Evolutionary conservation across 202 grass and related monocot genomes (phyloP).

Genomic region (Dendrocalamus latiflorus): DNA sequence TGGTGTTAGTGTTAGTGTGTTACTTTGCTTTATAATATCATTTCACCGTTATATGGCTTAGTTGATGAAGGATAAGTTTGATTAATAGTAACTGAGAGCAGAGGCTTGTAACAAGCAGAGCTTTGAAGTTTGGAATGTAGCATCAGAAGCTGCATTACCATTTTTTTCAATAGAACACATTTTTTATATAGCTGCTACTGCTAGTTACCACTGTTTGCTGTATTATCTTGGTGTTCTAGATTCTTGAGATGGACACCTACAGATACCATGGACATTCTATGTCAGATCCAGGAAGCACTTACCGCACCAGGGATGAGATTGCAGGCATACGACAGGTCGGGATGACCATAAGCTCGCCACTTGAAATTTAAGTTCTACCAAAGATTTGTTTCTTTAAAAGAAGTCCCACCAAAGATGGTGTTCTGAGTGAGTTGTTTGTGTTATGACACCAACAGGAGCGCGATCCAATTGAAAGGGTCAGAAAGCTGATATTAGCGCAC

Average conservation of each 20-base stretch:
- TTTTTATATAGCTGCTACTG: background rate
- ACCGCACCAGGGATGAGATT: conserved; percentile 77
- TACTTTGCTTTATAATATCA: background rate
- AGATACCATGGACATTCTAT: conserved; percentile 88
- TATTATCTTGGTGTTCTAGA: conserved; percentile 32
- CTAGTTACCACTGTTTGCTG: background rate
- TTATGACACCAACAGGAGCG: conserved; percentile 45
- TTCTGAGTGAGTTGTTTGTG: background rate
- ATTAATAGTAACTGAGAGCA: background rate
- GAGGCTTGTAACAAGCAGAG: background rate
- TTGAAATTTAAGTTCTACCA: background rate
- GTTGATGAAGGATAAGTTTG: background rate
- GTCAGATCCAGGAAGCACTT: conserved; percentile 89
- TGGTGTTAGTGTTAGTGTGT: background rate
- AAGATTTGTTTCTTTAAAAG: background rate
- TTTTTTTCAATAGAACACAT: background rate
- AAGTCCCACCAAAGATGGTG: background rate
- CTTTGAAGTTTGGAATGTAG: background rate
- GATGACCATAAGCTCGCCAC: background rate
- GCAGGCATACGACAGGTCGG: conserved; percentile 68
- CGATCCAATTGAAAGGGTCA: conserved; percentile 77
- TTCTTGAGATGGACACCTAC: conserved; percentile 95
- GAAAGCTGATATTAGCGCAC: conserved; percentile 70
- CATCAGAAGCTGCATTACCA: background rate
- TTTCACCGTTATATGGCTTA: background rate